phyloP scores from a whole-genome alignment of 2,329 filamentous ascomycete species.

The Claviceps humidiphila region DNA sequence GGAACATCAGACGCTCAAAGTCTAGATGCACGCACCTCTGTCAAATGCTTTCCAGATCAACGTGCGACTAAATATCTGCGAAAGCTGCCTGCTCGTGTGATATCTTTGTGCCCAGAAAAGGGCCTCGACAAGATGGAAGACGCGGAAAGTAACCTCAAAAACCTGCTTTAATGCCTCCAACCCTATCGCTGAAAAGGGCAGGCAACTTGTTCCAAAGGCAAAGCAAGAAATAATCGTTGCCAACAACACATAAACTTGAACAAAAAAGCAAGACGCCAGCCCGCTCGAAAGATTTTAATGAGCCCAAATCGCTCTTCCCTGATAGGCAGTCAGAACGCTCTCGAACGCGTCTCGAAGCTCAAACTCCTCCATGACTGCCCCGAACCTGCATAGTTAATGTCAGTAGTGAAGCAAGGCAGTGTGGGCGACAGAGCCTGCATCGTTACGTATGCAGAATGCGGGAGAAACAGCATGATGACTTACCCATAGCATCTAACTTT shows the following conservation, averaged over 20 bases:
- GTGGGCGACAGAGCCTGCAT: background rate
- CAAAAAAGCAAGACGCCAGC: background rate
- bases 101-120: background rate
- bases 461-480: slow-evolving; percentile 20
- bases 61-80: background rate
- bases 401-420: background rate
- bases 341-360: slow-evolving; percentile 68
- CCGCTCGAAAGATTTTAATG: slow-evolving; percentile 1
- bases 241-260: background rate
- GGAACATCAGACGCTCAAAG: background rate
- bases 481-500: slow-evolving; percentile 92
- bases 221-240: background rate
- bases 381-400: slow-evolving; percentile 31
- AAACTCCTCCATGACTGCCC: slow-evolving; percentile 51
- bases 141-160: background rate
- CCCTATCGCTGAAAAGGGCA: background rate
- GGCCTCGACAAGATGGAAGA: background rate
- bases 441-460: background rate
- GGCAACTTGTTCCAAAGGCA: background rate
- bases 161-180: background rate
- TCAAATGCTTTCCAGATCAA: background rate
- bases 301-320: slow-evolving; percentile 8
- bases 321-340: slow-evolving; percentile 30
- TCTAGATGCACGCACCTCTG: background rate
- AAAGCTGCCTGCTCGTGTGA: background rate